Evolutionary conservation across 2,329 filamentous ascomycete species (phyloP).

Genomic region (Colletotrichum sp.): DNA sequence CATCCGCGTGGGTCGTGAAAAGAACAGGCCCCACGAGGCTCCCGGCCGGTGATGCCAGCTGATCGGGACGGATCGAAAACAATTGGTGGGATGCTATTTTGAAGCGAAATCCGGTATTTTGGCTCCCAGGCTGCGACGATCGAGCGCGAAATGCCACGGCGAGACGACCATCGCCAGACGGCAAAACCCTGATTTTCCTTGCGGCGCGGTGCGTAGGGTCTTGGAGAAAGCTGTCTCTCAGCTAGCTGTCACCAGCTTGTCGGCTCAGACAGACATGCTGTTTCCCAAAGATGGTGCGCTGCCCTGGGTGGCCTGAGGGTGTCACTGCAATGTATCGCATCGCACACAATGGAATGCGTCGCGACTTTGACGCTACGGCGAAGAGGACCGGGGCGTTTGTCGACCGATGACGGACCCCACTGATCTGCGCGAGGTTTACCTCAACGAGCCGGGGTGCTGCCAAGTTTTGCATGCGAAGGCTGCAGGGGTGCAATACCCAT

Average conservation of each 20-base stretch:
- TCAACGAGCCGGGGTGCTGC: slow-evolving; percentile 7
- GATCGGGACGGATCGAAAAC: slow-evolving; percentile 7
- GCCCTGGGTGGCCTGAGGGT: background rate
- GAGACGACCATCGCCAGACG: background rate
- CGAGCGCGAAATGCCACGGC: background rate
- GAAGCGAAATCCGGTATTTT: background rate
- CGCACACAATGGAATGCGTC: background rate
- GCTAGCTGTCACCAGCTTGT: background rate
- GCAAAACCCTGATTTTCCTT: slow-evolving; percentile 13
- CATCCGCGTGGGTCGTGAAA: slow-evolving; percentile 14
- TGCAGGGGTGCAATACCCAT: slow-evolving; percentile 2
- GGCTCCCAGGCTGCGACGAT: background rate
- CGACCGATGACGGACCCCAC: slow-evolving; percentile 11
- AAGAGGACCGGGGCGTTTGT: background rate
- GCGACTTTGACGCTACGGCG: slow-evolving; percentile 1
- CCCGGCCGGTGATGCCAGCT: slow-evolving; percentile 2
- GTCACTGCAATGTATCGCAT: background rate
- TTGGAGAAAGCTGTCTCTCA: background rate
- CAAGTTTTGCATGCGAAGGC: slow-evolving; percentile 16
- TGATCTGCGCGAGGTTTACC: slow-evolving; percentile 15
- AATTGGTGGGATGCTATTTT: slow-evolving; percentile 6
- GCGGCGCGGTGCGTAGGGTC: slow-evolving; percentile 17
- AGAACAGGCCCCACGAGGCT: slow-evolving; percentile 5
- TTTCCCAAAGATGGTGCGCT: background rate
- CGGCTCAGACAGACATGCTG: background rate